Percentiles rank a stretch among this genome's conserved stretches.
Evolutionary conservation across 139 green algal species (phyloP).

Genomic region (Chlamydomonas sp.): DNA sequence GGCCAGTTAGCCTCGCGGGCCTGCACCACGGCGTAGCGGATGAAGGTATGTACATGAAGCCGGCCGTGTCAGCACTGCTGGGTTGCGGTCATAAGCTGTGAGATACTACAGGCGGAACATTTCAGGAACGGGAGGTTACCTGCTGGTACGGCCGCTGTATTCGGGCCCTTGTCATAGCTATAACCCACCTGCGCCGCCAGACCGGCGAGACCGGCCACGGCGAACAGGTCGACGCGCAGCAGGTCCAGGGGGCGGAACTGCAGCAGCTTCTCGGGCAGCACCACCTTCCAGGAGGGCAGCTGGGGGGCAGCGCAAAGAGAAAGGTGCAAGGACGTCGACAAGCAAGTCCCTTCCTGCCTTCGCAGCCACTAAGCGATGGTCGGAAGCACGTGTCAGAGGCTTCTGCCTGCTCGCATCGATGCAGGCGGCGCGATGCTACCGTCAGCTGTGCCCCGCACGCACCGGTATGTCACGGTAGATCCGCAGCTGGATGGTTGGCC

Average conservation of each 20-base stretch:
- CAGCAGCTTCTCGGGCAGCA: constrained; percentile 55
- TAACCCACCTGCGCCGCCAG: constrained; percentile 35
- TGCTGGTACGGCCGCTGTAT: no score
- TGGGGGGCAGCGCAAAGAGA: neutral
- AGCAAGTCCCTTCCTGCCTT: neutral
- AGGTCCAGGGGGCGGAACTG: constrained; percentile 56
- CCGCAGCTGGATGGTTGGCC: constrained; percentile 37
- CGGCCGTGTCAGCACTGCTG: no score
- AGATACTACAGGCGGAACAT: no score
- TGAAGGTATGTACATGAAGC: no score
- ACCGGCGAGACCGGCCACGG: constrained; percentile 32
- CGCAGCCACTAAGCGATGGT: no score
- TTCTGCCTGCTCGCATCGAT: no score
- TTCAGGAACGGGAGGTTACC: no score
- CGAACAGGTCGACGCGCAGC: constrained; percentile 43
- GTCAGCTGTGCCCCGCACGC: neutral
- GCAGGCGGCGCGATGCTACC: no score
- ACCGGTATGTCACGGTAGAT: constrained; percentile 51
- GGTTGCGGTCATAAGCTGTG: no score
- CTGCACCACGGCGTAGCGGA: no score
- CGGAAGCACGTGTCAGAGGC: no score
- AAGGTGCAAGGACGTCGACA: neutral
- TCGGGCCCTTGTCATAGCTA: neutral
- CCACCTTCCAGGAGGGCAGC: constrained; percentile 47
- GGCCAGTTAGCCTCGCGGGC: no score